These are phyloP conservation scores for Corylus avellana DNA, from an alignment of 306 rosid species.

Conservation along the genomic window DNA sequence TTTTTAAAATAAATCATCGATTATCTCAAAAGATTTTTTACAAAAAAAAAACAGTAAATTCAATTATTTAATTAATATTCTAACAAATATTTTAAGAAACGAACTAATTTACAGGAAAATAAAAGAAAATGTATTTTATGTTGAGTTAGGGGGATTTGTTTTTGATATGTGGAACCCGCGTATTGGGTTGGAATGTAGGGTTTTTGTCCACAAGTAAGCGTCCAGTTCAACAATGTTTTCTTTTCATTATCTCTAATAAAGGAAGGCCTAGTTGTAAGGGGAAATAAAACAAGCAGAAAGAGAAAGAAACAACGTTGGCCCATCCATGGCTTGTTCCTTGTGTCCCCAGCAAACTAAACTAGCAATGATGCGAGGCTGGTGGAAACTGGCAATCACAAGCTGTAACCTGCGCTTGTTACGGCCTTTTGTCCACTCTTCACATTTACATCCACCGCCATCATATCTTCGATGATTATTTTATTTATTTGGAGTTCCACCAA, in stretches of 20 bases:
- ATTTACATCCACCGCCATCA: conserved; percentile 20
- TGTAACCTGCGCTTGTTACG: conserved; percentile 19
- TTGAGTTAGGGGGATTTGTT: background rate
- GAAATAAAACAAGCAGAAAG: conserved; percentile 49
- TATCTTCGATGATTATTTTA: background rate
- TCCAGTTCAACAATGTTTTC: conserved; percentile 43
- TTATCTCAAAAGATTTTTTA: too few relatives aligned
- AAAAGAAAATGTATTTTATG: background rate
- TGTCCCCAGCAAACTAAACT: conserved; percentile 46
- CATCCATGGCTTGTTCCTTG: conserved; percentile 54
- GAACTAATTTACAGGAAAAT: background rate
- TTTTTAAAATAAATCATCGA: too few relatives aligned
- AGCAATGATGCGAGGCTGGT: conserved; percentile 50
- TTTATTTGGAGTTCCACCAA: background rate
- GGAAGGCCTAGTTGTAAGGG: background rate
- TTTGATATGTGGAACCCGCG: background rate
- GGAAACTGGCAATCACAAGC: conserved; percentile 17
- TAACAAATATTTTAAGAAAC: too few relatives aligned
- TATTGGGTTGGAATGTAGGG: background rate
- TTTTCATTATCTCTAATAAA: conserved; percentile 43
- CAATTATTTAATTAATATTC: too few relatives aligned
- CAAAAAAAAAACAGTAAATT: background rate
- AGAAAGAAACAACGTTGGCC: conserved; percentile 43
- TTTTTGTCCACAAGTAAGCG: conserved; percentile 51
- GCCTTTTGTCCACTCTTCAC: conserved; percentile 22